These are phyloP conservation scores for Stagonosporopsis tanaceti DNA, from an alignment of 2,329 filamentous ascomycete genomes.

Conservation along the genomic window DNA sequence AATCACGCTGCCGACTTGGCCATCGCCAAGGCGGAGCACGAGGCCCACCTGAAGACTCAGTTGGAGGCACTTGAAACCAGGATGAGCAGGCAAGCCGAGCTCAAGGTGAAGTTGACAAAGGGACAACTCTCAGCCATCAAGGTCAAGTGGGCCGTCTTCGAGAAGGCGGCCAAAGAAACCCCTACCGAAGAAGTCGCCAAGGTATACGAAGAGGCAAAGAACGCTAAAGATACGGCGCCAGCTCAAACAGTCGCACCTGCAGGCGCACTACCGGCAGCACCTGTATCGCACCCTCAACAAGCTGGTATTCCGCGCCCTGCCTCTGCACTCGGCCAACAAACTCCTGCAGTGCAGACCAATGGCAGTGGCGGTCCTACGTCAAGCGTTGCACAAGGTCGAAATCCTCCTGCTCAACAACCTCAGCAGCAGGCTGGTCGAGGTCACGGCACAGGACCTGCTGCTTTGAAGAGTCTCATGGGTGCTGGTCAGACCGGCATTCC, in stretches of 20 bases:
- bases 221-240: constrained; percentile 58
- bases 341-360: constrained; percentile 25
- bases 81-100: constrained; percentile 66
- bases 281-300: constrained; percentile 19
- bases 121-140: constrained; percentile 65
- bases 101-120: constrained; percentile 77
- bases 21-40: constrained; percentile 46
- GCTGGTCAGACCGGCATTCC: constrained; percentile 38
- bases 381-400: constrained; percentile 27
- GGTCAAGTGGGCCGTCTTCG: constrained; percentile 79
- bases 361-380: constrained; percentile 36
- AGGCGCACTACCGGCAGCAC: constrained; percentile 13
- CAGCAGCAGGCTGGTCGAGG: constrained; percentile 33
- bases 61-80: constrained; percentile 55
- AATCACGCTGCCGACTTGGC: constrained; percentile 28
- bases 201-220: constrained; percentile 84
- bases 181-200: constrained; percentile 83
- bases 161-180: constrained; percentile 83
- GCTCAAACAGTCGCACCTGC: constrained; percentile 31
- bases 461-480: constrained; percentile 37
- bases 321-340: constrained; percentile 22
- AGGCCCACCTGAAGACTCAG: constrained; percentile 48
- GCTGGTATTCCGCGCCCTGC: constrained; percentile 16
- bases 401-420: constrained; percentile 22
- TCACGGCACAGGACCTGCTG: constrained; percentile 41